Evolutionary conservation across 2,329 filamentous ascomycete genomes (phyloP).

Genomic region (Fusarium pseudocircinatum): DNA sequence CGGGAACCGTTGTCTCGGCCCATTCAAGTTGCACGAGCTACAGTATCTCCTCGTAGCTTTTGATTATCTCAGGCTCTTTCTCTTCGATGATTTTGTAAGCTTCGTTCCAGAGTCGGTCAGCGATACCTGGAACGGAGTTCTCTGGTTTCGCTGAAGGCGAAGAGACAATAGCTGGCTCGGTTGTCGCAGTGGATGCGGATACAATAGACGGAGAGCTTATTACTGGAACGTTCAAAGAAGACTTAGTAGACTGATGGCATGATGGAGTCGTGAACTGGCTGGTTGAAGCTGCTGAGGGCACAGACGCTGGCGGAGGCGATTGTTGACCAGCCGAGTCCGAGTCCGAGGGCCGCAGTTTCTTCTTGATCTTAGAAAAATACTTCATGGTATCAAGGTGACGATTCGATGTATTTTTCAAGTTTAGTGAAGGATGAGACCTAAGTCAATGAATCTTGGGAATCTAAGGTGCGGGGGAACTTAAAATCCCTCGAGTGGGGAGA

Average conservation of each 20-base stretch:
- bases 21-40: accelerated
- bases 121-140: accelerated
- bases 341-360: not conserved
- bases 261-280: not conserved
- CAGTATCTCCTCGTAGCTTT: not conserved
- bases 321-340: not conserved
- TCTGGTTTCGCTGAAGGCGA: accelerated
- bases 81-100: accelerated
- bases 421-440: not conserved
- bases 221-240: accelerated
- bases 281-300: accelerated
- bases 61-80: accelerated
- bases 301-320: accelerated
- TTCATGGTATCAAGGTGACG: accelerated
- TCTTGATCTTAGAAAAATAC: not conserved
- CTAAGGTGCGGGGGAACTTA: not conserved
- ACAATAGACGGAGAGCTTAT: accelerated
- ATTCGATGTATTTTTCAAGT: accelerated
- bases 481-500: not conserved
- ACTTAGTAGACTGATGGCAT: accelerated
- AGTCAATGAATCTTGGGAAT: accelerated
- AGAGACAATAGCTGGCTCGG: accelerated
- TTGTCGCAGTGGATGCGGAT: accelerated
- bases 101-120: accelerated
- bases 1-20: accelerated